Conservation (phyloP, 306 rosid genomes). For the Pueraria montana region DNA sequence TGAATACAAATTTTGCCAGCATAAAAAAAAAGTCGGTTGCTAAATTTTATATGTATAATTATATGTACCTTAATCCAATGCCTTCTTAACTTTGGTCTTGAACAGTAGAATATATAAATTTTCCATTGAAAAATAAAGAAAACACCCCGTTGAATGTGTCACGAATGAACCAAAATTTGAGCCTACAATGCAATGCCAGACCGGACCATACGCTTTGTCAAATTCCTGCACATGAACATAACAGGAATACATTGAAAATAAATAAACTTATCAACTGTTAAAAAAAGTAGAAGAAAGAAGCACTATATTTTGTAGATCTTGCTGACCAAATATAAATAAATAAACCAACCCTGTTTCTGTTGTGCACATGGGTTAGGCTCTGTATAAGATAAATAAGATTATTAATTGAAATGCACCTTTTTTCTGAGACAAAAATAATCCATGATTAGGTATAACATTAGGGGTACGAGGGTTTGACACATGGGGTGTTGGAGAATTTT, state of each 20-base stretch:
- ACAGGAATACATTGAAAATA: constrained; percentile 7
- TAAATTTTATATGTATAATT: constrained; percentile 46
- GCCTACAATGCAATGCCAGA: constrained; percentile 99
- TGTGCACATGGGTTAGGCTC: constrained; percentile 55
- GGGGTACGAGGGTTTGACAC: constrained; percentile 45
- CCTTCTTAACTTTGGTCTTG: constrained; percentile 85
- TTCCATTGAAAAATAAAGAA: constrained; percentile 92
- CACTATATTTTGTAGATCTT: constrained; percentile 33
- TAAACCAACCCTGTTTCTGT: constrained; percentile 20
- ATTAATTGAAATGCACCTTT: constrained; percentile 15
- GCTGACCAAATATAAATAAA: constrained; percentile 32
- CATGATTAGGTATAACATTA: constrained; percentile 47
- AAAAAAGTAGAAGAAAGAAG: neutral
- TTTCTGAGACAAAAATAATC: neutral
- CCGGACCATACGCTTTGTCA: constrained; percentile 94
- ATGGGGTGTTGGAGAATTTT: constrained; percentile 62
- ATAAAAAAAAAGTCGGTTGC: constrained; percentile 22
- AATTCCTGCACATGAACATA: constrained; percentile 76
- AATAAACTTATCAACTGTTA: constrained; percentile 5
- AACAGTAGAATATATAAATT: constrained; percentile 79
- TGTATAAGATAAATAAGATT: constrained; percentile 30
- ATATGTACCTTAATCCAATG: constrained; percentile 55
- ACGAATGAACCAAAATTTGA: constrained; percentile 96
- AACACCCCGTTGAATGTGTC: constrained; percentile 93
- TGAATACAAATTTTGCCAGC: constrained; percentile 42